A percentile compares a stretch with the other conserved stretches of the same genome.
Evolutionary conservation across 73 alveolate genomes (phyloP).

Genomic region (Paramecium bursaria): DNA sequence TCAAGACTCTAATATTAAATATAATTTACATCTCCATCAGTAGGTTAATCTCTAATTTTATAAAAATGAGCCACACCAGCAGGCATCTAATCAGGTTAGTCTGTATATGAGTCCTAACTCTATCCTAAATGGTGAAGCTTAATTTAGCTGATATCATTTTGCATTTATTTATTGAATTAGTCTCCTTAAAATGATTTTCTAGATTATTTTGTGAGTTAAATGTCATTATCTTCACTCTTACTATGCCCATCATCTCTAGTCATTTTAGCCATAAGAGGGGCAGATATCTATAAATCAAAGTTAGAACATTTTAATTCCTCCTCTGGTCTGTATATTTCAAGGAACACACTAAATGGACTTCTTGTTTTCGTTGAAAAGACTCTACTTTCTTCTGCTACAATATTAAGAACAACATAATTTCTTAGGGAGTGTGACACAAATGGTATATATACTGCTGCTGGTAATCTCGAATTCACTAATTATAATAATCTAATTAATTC

Average conservation of each 20-base stretch:
- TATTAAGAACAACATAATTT: slow-evolving; percentile 72
- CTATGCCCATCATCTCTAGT: not conserved
- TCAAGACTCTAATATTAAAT: not conserved
- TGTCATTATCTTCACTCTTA: slow-evolving; percentile 1
- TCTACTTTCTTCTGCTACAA: slow-evolving; percentile 73
- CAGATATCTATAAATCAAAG: slow-evolving; percentile 1
- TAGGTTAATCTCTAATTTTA: not conserved
- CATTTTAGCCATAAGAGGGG: not conserved
- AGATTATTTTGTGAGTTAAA: not conserved
- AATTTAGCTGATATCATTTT: not conserved
- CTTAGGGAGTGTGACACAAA: slow-evolving; percentile 70
- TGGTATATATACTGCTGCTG: slow-evolving; percentile 80
- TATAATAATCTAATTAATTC: slow-evolving; percentile 8
- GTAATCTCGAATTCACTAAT: slow-evolving; percentile 70
- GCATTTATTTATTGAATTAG: too few relatives aligned
- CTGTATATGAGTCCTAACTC: slow-evolving; percentile 69
- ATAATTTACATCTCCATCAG: not conserved
- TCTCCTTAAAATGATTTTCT: not conserved
- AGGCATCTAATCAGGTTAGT: slow-evolving; percentile 38
- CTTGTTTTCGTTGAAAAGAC: slow-evolving; percentile 76
- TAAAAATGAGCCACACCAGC: slow-evolving; percentile 69
- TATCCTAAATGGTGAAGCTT: too few relatives aligned
- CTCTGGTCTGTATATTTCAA: slow-evolving; percentile 74
- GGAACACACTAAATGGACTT: slow-evolving; percentile 76
- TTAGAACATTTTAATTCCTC: slow-evolving; percentile 65